phyloP scores from a whole-genome alignment of 2,329 filamentous ascomycete genomes.

The Fusarium sp. region DNA sequence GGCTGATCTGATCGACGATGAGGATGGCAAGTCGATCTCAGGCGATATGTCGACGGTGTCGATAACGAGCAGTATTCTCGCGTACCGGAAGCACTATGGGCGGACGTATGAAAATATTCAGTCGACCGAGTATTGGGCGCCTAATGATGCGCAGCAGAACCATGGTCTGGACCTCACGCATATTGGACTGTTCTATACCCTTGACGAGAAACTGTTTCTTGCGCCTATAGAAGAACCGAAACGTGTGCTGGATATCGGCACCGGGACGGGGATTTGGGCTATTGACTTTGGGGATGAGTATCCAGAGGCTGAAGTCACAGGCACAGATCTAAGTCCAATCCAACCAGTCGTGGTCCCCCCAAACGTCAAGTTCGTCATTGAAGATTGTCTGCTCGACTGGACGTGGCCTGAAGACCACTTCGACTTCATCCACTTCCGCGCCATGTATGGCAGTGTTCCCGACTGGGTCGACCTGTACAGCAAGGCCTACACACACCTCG shows the following conservation, averaged over 20 bases:
- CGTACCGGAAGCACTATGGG: slow-evolving; percentile 26
- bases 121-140: slow-evolving; percentile 38
- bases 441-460: slow-evolving; percentile 64
- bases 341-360: slow-evolving; percentile 46
- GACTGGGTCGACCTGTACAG: slow-evolving; percentile 65
- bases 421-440: slow-evolving; percentile 67
- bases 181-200: slow-evolving; percentile 34
- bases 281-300: slow-evolving; percentile 46
- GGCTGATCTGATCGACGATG: not conserved
- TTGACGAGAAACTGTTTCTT: slow-evolving; percentile 38
- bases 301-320: slow-evolving; percentile 43
- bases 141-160: slow-evolving; percentile 42
- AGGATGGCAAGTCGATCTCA: slow-evolving; percentile 3
- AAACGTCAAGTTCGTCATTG: slow-evolving; percentile 47
- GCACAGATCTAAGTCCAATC: slow-evolving; percentile 49
- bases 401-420: slow-evolving; percentile 54
- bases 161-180: slow-evolving; percentile 41
- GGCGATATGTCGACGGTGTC: slow-evolving; percentile 5
- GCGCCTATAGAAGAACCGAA: slow-evolving; percentile 36
- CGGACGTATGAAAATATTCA: slow-evolving; percentile 31
- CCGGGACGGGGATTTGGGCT: slow-evolving; percentile 67
- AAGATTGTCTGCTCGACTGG: slow-evolving; percentile 54
- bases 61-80: slow-evolving; percentile 27
- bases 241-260: slow-evolving; percentile 59
- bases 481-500: slow-evolving; percentile 60